Base-by-base conservation (phyloP, 2,329 filamentous ascomycete species). In the Fusarium sp. region DNA sequence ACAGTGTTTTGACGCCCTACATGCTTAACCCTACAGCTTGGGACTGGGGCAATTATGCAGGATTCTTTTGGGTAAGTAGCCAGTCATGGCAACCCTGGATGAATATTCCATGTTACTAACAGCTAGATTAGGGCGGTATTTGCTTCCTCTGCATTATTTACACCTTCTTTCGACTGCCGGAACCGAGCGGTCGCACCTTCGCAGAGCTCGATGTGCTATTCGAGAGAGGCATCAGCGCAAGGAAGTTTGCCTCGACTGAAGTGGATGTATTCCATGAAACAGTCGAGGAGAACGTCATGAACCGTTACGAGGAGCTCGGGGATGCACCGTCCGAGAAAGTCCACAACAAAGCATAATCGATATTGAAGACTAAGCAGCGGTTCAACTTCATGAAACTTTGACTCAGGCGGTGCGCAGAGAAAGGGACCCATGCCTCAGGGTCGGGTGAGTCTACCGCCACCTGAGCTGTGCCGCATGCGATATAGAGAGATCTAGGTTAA, bases 11-110 rank as follows among this genome's bases (percentile, higher is more conserved):
- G 42, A 97, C 93, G 0, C 94, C 94, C 0, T 97, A 97, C 81
- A 97, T 97, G 94, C 86, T 97, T 43, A 97, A 97, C 81, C 93
- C 94, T 0, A 86, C 84, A 2, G 91, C 89, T 1, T 97, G 94
- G 94, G 84, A 97, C 80, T 97, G 93, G 94, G 86, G 88, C 65
- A 96, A 96, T 81, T 96, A 88, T 74, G 88, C 93, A 1, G 93
- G 94, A 28, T 97, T 97, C 82, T 97, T 97, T 84, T 93, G 93
- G 92, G 80, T 86, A 78, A 75, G 83, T 74, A 32, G 8, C 18
- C 18, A 27, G 47, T n/a, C 21, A n/a, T 34, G 20, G 45, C 11
- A 40, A 7, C 7, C 23, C 21, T 18, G 14, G 46, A 49, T 69
- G 43, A 27, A 43, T 37, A n/a, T 6, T 25, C 18, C 40, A 32